Percentiles rank a stretch among this genome's conserved stretches.
These are phyloP conservation scores for Ceratocystis cubensis DNA, from an alignment of 2,329 filamentous ascomycete species.

Conservation along the genomic window DNA sequence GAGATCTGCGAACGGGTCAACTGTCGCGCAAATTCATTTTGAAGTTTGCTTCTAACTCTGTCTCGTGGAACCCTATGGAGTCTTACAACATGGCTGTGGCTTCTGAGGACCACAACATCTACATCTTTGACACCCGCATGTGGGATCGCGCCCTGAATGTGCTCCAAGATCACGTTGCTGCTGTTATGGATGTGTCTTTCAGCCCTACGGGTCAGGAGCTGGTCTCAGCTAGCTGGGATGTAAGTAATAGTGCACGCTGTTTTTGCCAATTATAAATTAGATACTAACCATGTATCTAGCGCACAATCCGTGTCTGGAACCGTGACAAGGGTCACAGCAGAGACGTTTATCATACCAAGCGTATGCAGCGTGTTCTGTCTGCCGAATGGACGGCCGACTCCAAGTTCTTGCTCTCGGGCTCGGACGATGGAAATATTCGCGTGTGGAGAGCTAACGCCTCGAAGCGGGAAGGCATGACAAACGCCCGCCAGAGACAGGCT, in stretches of 20 bases:
- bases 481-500: conserved; percentile 69
- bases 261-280: conserved; percentile 43
- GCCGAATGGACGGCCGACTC: conserved; percentile 77
- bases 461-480: conserved; percentile 71
- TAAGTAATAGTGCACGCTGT: conserved; percentile 14
- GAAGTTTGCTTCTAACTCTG: conserved; percentile 67
- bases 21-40: conserved; percentile 72
- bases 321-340: conserved; percentile 69
- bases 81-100: conserved; percentile 89
- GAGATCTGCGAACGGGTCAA: conserved; percentile 77
- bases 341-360: conserved; percentile 93
- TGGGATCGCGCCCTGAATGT: conserved; percentile 80
- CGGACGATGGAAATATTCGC: conserved; percentile 76
- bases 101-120: conserved; percentile 84
- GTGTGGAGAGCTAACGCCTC: conserved; percentile 85
- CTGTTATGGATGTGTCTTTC: conserved; percentile 95
- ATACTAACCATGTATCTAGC: conserved; percentile 25
- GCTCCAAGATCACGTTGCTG: conserved; percentile 74
- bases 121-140: conserved; percentile 86
- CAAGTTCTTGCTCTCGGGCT: conserved; percentile 79
- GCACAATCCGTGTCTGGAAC: conserved; percentile 77
- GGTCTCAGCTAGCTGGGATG: conserved; percentile 71
- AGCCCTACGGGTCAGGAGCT: conserved; percentile 89
- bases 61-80: conserved; percentile 94
- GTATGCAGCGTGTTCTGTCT: conserved; percentile 90